Evolutionary conservation across 2,329 filamentous ascomycete species (phyloP), one percentile per base, ranked within the genome.

Genomic region (Biscogniauxia marginata): DNA sequence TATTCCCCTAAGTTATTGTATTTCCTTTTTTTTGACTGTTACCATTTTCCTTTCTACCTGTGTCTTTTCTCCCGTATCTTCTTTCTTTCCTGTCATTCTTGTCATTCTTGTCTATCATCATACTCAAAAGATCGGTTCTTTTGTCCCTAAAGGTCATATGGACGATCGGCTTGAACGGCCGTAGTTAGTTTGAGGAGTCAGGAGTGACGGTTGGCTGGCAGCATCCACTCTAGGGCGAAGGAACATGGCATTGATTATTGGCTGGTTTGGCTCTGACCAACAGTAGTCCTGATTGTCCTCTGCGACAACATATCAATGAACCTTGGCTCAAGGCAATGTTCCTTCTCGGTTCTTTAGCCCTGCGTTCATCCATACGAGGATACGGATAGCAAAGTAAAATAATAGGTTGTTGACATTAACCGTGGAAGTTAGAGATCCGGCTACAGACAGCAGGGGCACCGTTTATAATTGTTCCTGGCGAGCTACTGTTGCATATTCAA

Each of bases 1-100:
- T 63, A 66, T 63, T 60, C 58, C 58, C 56, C 61, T 63, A 57
- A 61, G 59, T 63, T 62, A 51, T 63, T 65, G 62, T 63, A 65
- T 65, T 59, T 64, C 62, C 51, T 64, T 63, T 55, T 65, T 58
- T 62, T 59, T 53, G 58, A 50, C 62, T 63, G 57, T 63, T 58
- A 54, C 53, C 45, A 60, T 51, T 61, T 52, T 60, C 50, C 60
- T 55, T 60, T 55, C 51, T 45, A 54, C 57, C 50, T 56, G 52
- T 63, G 49, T 64, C 50, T 54, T 51, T 47, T 50, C 57, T 57
- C 30, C 56, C 54, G 30, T 52, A 46, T 54, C 55, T 62, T 58
- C 52, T 56, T 50, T 45, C 59, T 65, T 63, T 54, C 23, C 23
- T 20, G 23, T 57, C 53, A 39, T 60, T 62, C 53, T 46, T 64